phyloP scores from a whole-genome alignment of 73 alveolate genomes.

The Stentor coeruleus region DNA sequence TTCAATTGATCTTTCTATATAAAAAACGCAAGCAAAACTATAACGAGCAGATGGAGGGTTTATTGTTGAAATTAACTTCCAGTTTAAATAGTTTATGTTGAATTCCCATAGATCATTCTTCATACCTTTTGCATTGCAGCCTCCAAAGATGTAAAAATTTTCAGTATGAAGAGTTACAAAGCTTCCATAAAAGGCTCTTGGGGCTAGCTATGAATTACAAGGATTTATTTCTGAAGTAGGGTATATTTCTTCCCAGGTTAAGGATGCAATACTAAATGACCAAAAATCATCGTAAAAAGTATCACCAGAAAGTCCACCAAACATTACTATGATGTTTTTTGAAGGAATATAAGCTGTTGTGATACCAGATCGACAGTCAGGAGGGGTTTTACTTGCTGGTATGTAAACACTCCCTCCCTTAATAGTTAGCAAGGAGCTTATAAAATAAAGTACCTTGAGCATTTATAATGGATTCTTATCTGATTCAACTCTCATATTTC shows the following conservation, averaged over 20 bases:
- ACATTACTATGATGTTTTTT: neutral
- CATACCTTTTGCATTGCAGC: neutral
- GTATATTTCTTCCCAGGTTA: neutral
- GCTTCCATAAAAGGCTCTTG: neutral
- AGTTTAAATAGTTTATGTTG: neutral
- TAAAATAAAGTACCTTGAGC: too few species aligned
- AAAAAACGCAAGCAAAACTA: neutral
- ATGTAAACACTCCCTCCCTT: too few species aligned
- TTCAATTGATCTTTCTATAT: neutral
- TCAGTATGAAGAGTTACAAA: neutral
- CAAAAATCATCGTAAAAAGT: neutral
- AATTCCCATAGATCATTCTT: neutral
- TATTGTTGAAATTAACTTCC: neutral
- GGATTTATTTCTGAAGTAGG: neutral
- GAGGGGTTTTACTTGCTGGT: neutral
- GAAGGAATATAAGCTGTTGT: neutral
- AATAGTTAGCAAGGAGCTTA: too few species aligned
- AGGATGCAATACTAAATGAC: neutral
- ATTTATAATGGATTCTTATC: too few species aligned
- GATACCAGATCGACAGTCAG: neutral
- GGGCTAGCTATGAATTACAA: neutral
- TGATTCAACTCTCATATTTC: too few species aligned
- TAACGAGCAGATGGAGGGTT: neutral
- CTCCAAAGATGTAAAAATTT: slow-evolving; percentile 3
- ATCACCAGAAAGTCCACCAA: neutral